These are phyloP conservation scores for Syzygium aqueum DNA, from an alignment of 345 rosid genomes.

Conservation along the genomic window DNA sequence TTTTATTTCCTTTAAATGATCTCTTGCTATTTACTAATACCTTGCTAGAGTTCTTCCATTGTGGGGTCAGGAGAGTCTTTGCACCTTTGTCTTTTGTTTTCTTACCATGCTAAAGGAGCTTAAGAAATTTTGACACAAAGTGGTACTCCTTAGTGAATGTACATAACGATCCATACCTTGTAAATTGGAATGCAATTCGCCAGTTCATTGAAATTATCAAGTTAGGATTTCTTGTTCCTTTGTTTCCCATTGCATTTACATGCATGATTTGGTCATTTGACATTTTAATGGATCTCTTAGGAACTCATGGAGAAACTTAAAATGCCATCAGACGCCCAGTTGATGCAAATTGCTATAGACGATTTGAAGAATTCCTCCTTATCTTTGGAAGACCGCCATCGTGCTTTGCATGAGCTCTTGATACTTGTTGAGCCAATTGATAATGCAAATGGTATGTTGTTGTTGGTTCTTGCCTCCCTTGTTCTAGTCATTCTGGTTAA, in stretches of 20 bases:
- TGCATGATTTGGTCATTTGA: background rate
- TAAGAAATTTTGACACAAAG: background rate
- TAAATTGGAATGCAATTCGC: background rate
- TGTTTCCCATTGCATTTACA: background rate
- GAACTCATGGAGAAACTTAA: slow-evolving; percentile 71
- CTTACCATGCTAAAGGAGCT: background rate
- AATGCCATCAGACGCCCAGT: slow-evolving; percentile 75
- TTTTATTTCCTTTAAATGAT: background rate
- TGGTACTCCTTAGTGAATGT: background rate
- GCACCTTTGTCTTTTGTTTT: background rate
- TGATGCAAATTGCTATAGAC: slow-evolving; percentile 69
- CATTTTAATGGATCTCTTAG: slow-evolving; percentile 16
- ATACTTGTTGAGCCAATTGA: slow-evolving; percentile 87
- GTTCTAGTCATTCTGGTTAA: background rate
- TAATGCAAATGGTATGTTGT: slow-evolving; percentile 72
- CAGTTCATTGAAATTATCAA: background rate
- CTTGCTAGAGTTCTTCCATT: background rate
- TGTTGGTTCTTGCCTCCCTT: background rate
- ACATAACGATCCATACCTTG: background rate
- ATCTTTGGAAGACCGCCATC: slow-evolving; percentile 64
- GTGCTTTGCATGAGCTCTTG: slow-evolving; percentile 79
- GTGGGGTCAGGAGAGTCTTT: background rate
- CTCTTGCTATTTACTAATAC: background rate
- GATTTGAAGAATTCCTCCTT: slow-evolving; percentile 71
- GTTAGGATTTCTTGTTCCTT: background rate